phyloP scores from a whole-genome alignment of 192 early-diverging fungal genomes.

The Entomortierella beljakovae region DNA sequence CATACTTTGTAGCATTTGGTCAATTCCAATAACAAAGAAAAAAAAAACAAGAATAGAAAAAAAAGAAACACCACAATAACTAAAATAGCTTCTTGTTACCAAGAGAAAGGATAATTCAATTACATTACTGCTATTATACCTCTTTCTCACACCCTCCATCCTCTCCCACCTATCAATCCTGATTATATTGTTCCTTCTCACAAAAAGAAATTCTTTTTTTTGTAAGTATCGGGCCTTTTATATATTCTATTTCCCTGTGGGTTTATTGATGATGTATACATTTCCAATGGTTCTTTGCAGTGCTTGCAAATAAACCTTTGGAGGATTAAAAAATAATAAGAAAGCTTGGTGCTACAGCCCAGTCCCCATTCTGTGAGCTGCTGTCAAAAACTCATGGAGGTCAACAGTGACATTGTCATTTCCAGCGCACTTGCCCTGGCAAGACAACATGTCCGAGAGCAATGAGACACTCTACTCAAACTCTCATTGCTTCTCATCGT shows the following conservation, averaged over 20 bases:
- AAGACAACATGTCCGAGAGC: neutral
- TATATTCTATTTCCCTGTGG: neutral
- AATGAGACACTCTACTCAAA: neutral
- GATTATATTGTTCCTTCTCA: too few species aligned
- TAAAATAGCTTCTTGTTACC: neutral
- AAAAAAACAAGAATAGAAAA: too few species aligned
- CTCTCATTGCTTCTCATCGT: neutral
- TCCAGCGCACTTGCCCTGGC: neutral
- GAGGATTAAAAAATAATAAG: too few species aligned
- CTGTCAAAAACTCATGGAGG: too few species aligned
- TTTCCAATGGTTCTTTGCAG: too few species aligned
- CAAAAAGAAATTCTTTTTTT: neutral
- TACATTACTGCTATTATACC: neutral
- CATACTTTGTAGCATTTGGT: neutral
- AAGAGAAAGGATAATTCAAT: constrained; percentile 3
- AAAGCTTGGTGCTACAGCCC: too few species aligned
- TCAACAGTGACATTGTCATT: neutral
- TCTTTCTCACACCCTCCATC: neutral
- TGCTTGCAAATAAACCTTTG: too few species aligned
- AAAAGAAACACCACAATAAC: too few species aligned
- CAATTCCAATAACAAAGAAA: neutral
- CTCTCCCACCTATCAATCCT: too few species aligned
- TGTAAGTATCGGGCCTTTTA: neutral
- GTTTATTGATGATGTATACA: too few species aligned
- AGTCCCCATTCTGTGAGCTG: too few species aligned